phyloP scores from a whole-genome alignment of 345 rosid genomes.

The Toxicodendron radicans region DNA sequence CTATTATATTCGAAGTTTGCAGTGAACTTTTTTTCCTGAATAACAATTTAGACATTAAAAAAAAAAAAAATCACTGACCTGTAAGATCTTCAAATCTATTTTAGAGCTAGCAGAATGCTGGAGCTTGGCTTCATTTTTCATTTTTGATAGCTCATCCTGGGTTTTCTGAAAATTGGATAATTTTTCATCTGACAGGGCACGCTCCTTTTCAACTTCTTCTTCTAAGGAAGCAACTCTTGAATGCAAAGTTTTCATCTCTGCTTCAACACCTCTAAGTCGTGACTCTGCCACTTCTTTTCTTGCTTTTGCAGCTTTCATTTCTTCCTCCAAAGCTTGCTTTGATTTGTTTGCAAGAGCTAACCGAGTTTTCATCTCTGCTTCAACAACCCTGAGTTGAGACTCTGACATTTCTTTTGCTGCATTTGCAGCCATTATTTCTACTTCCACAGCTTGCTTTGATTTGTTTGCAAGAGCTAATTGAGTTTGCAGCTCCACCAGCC shows the following conservation, averaged over 20 bases:
- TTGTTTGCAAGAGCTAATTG: conserved; percentile 42
- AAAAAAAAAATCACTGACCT: conserved; percentile 42
- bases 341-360: conserved; percentile 43
- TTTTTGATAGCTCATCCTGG: conserved; percentile 53
- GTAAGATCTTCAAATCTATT: conserved; percentile 49
- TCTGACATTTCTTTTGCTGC: conserved; percentile 45
- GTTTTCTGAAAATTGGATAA: conserved; percentile 38
- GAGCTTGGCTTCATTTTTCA: conserved; percentile 49
- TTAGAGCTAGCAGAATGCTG: conserved; percentile 34
- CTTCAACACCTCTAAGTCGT: conserved; percentile 49
- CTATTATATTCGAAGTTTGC: background rate
- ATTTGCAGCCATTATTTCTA: conserved; percentile 43
- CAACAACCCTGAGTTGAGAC: conserved; percentile 50
- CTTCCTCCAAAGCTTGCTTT: conserved; percentile 49
- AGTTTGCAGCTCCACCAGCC: conserved; percentile 42
- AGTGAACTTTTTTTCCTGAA: background rate
- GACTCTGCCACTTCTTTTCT: conserved; percentile 50
- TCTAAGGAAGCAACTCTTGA: conserved; percentile 48
- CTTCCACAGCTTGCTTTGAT: conserved; percentile 49
- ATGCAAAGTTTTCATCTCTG: conserved; percentile 48
- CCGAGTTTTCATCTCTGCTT: conserved; percentile 46
- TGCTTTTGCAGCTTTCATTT: conserved; percentile 38
- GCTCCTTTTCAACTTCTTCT: conserved; percentile 36
- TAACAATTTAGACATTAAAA: background rate
- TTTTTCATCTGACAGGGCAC: conserved; percentile 27